Evolutionary conservation across 2,329 filamentous ascomycete genomes (phyloP).

Genomic region (Alternaria arbusti): DNA sequence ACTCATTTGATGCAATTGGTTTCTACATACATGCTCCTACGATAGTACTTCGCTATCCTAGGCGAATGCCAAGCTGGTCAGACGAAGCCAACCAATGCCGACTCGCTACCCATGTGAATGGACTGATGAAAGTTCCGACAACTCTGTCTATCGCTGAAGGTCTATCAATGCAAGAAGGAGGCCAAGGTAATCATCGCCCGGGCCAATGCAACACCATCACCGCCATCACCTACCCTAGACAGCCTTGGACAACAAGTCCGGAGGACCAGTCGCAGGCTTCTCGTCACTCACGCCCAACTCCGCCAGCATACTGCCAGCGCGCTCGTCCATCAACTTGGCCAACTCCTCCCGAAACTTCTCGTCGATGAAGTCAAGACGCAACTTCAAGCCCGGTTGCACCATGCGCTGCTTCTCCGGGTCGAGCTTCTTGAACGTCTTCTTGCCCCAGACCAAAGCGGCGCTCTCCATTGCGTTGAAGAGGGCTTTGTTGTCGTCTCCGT

Average conservation of each 20-base stretch:
- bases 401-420: neutral
- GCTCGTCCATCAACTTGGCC: constrained; percentile 1
- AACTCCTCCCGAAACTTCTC: constrained; percentile 10
- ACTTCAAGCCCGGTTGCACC: constrained; percentile 15
- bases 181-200: neutral
- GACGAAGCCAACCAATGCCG: neutral
- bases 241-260: neutral
- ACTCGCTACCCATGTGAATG: neutral
- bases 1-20: neutral
- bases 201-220: neutral
- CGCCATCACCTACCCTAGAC: neutral
- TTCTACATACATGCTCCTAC: neutral
- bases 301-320: neutral
- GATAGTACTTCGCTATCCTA: neutral
- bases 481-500: constrained; percentile 20
- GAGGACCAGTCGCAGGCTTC: neutral
- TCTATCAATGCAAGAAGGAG: neutral
- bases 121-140: neutral
- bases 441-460: constrained; percentile 21
- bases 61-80: neutral
- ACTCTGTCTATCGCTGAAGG: neutral
- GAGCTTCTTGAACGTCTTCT: constrained; percentile 5
- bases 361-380: constrained; percentile 22
- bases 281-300: neutral
- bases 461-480: constrained; percentile 13